Percentiles rank a stretch among this genome's conserved stretches.
Conservation (phyloP, 768 basidiomycete genomes). For the Melanogaster broomeanus region DNA sequence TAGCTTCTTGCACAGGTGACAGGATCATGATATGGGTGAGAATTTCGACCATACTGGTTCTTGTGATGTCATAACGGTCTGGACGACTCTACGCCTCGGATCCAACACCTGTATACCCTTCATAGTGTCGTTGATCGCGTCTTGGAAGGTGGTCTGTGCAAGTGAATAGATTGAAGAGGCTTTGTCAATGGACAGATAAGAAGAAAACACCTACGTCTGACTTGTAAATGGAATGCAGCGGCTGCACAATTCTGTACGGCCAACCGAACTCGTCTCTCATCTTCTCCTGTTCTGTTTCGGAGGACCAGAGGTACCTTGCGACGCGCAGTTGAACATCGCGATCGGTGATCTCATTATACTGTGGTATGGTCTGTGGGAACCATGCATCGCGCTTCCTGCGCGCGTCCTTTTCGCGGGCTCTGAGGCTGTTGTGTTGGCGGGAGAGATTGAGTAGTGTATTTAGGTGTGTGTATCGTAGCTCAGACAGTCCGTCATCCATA, state of each 20-base stretch:
- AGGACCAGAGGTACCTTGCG: slow-evolving; percentile 44
- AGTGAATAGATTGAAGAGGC: neutral
- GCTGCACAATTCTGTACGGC: slow-evolving; percentile 49
- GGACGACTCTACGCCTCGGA: slow-evolving; percentile 17
- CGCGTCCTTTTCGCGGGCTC: slow-evolving; percentile 17
- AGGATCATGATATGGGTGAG: slow-evolving; percentile 18
- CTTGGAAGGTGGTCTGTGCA: slow-evolving; percentile 23
- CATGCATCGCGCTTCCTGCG: slow-evolving; percentile 31
- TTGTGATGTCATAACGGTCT: neutral
- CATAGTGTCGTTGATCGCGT: slow-evolving; percentile 17
- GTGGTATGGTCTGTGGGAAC: slow-evolving; percentile 32
- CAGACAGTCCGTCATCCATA: slow-evolving; percentile 30
- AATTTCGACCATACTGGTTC: slow-evolving; percentile 14
- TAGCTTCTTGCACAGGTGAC: neutral
- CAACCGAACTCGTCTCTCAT: slow-evolving; percentile 52
- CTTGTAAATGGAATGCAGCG: slow-evolving; percentile 42
- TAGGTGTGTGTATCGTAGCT: slow-evolving; percentile 33
- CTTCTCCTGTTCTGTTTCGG: slow-evolving; percentile 40
- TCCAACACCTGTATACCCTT: slow-evolving; percentile 21
- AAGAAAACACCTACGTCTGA: slow-evolving; percentile 39
- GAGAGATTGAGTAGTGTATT: slow-evolving; percentile 21
- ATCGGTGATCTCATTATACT: slow-evolving; percentile 32
- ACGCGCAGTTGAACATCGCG: slow-evolving; percentile 51
- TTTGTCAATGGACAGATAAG: neutral
- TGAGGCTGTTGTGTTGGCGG: slow-evolving; percentile 8